Evolutionary conservation across 208 protist species (phyloP), one percentile per base, ranked within the genome.

Genomic region (Crithidia sp.): DNA sequence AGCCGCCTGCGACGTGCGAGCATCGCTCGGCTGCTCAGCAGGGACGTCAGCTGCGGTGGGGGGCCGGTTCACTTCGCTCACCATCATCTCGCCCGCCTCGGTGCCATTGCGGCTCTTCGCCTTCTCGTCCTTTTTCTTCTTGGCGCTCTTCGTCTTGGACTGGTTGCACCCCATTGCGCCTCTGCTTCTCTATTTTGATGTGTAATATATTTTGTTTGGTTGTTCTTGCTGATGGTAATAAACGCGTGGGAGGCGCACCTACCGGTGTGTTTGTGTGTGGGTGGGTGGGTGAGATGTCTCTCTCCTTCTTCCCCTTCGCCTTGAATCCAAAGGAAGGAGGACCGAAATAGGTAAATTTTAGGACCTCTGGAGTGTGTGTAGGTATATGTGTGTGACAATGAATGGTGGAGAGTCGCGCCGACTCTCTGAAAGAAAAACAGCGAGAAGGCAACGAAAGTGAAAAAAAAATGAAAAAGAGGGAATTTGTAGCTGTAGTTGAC

Each of bases 121-220:
- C 40, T 19, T 28, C 41, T 40, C 57, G 1, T 17, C 44, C 52
- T 59, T 59, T 28, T 47, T 54, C 56, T 50, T 62, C 52, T 61
- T 58, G 40, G n/a, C 58, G 6, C 13, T 19, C 53, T 62, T 69
- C 14, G 74, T 74, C 55, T 79, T 79, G 19, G 65, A 62, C 10
- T 41, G 49, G n/a, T 57, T 70, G 67, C 74, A 79, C n/a, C 74
- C 74, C 74, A 79, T 79, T 52, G 36, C 16, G 12, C 17, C n/a
- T 54, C 57, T 28, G 3, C 28, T 5, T 13, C 9, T 49, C 9
- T 49, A 17, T 58, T 28, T 10, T 40, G 16, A 19, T 58, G 39
- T 37, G 54, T 37, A 14, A 0, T 28, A 2, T 28, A 36, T 13
- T 59, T 13, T 59, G 55, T 59, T 13, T 59, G 44, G 13, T 10